phyloP scores from a whole-genome alignment of 2,329 filamentous ascomycete species.

The Verticillium dahliae region DNA sequence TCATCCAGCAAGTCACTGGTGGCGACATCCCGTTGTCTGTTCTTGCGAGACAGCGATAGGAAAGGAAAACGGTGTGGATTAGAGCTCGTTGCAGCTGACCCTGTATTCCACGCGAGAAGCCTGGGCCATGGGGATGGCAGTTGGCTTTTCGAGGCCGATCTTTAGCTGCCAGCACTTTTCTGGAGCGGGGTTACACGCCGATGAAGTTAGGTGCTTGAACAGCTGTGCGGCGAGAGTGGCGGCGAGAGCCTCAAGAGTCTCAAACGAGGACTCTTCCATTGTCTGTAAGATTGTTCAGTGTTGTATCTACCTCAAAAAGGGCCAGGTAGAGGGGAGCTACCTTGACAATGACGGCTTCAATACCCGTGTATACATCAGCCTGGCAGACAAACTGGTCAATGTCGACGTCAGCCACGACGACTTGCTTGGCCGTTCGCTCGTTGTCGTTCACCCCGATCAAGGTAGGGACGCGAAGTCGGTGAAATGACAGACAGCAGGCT shows the following conservation, averaged over 20 bases:
- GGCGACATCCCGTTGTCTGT: slow-evolving; percentile 64
- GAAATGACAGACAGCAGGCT: slow-evolving; percentile 36
- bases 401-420: slow-evolving; percentile 56
- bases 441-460: slow-evolving; percentile 68
- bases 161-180: slow-evolving; percentile 42
- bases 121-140: slow-evolving; percentile 66
- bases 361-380: slow-evolving; percentile 42
- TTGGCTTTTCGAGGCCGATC: slow-evolving; percentile 64
- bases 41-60: slow-evolving; percentile 18
- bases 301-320: background rate
- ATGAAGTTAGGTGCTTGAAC: slow-evolving; percentile 19
- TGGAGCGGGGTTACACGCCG: background rate
- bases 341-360: slow-evolving; percentile 57
- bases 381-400: slow-evolving; percentile 42
- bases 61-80: background rate
- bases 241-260: slow-evolving; percentile 58
- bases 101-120: slow-evolving; percentile 57
- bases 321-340: slow-evolving; percentile 32
- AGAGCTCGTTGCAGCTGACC: background rate
- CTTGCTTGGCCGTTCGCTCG: slow-evolving; percentile 61
- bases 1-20: slow-evolving; percentile 64
- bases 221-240: slow-evolving; percentile 31
- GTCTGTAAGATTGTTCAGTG: slow-evolving; percentile 26
- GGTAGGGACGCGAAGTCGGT: slow-evolving; percentile 55
- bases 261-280: slow-evolving; percentile 50